Evolutionary conservation across 164 flowering plant genomes (phyloP), one percentile per base, ranked within the genome.

Genomic region (Saururus chinensis): DNA sequence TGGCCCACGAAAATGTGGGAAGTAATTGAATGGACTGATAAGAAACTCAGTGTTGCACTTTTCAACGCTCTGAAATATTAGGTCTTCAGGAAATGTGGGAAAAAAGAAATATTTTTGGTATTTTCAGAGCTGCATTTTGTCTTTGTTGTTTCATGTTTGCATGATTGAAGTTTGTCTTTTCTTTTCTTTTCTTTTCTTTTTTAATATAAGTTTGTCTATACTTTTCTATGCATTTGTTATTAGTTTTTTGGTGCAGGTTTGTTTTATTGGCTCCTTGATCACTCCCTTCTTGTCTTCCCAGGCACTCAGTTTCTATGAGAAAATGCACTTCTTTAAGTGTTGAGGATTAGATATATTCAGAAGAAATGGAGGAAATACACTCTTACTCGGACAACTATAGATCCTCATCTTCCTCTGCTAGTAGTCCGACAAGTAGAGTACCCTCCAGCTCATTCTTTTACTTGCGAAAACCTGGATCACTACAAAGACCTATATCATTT

Each of bases 331-430:
- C 17, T 45, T 45, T 12, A 45, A 12, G 45, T 8, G 11, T 8
- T 41, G 8, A 41, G 17, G 49, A 4, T 45, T 12, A 17, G 11
- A 17, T 3, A 12, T 17, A 45, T 45, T 45, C 49, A 55, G 40
- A 22, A 52, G 9, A 19, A 66, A 92, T 92, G 98, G 97, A 92
- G 67, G 98, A 93, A 69, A 93, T 93, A 69, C 99, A 93, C 60
- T 82, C 92, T 58, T 96, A 90, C 54, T 85, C 96, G 9, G 97
- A 93, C 63, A 82, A 87, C 66, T 93, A 89, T 66, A 77, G 97
- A 74, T 93, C 98, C 23, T 88, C 99, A 0, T 93, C 99, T 20
- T 93, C 99, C 25, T 86, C 96, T 0, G 92, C 96, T 0, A 90
- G 96, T 74, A 90, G 97, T 78, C 97, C 97, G 10, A 75, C 85